phyloP scores from a whole-genome alignment of 2,329 filamentous ascomycete species.

The Dactylellina cionopaga region DNA sequence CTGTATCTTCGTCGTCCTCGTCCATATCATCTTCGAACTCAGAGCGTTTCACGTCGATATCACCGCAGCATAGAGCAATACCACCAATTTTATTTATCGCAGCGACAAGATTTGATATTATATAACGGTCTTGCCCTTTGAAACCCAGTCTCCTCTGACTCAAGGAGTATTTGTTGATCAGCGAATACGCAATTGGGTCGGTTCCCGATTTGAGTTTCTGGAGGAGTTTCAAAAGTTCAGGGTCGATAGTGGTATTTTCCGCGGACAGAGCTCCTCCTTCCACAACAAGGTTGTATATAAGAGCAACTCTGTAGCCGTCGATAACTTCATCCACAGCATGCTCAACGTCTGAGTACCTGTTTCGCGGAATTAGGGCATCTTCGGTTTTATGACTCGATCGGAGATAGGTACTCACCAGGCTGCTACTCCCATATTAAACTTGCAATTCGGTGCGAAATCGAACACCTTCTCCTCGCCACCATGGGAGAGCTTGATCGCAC shows the following conservation, averaged over 20 bases:
- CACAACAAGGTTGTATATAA: conserved; percentile 33
- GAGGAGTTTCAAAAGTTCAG: conserved; percentile 12
- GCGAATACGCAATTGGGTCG: conserved; percentile 13
- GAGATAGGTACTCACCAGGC: conserved; percentile 23
- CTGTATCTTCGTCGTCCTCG: conserved; percentile 4
- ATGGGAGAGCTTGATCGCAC: conserved; percentile 31
- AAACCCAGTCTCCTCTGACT: conserved; percentile 30
- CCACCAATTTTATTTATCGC: conserved; percentile 38
- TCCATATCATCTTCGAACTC: conserved; percentile 20
- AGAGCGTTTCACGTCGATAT: conserved; percentile 10
- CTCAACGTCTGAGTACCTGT: conserved; percentile 48
- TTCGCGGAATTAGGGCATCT: neutral
- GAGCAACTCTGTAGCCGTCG: conserved; percentile 29
- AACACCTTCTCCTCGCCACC: conserved; percentile 22
- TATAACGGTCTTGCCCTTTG: conserved; percentile 38
- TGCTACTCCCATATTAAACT: conserved; percentile 25
- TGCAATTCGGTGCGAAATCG: conserved; percentile 26
- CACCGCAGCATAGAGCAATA: conserved; percentile 34
- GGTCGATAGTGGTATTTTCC: neutral
- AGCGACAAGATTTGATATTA: conserved; percentile 30
- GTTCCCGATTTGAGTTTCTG: neutral
- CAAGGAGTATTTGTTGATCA: conserved; percentile 34
- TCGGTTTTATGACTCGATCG: neutral
- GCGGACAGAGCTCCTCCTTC: conserved; percentile 18
- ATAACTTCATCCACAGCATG: conserved; percentile 28